phyloP scores from a whole-genome alignment of 306 rosid species.

The Ochetophila trinervis region DNA sequence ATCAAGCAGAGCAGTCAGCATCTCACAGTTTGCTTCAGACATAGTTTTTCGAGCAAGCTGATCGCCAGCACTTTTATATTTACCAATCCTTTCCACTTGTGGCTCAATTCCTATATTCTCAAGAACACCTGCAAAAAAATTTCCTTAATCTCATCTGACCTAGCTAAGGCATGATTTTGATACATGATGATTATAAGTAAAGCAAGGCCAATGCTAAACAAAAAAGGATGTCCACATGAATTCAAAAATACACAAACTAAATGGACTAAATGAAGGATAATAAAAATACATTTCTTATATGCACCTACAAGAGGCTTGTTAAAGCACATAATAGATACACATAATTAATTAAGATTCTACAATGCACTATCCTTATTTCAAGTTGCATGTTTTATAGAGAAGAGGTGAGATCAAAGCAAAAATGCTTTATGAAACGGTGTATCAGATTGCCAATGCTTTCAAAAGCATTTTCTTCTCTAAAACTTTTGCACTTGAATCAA shows the following conservation, averaged over 20 bases:
- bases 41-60: conserved; percentile 69
- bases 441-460: no score
- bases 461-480: no score
- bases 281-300: no score
- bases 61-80: conserved; percentile 93
- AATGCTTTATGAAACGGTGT: no score
- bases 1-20: conserved; percentile 83
- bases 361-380: no score
- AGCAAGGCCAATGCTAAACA: not conserved
- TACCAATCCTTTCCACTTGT: conserved; percentile 85
- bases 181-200: conserved; percentile 9
- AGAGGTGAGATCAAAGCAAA: no score
- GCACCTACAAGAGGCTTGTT: no score
- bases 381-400: no score
- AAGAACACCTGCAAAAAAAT: conserved; percentile 59
- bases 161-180: conserved; percentile 5
- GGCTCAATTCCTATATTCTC: conserved; percentile 91
- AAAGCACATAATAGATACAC: no score
- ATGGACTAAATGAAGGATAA: not conserved
- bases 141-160: conserved; percentile 8
- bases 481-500: no score
- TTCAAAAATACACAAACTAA: no score
- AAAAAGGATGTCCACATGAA: not conserved
- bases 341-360: no score
- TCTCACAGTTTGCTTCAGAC: conserved; percentile 77